These are phyloP conservation scores for Penicillium herquei DNA, from an alignment of 495 filamentous ascomycete species.

Conservation along the genomic window DNA sequence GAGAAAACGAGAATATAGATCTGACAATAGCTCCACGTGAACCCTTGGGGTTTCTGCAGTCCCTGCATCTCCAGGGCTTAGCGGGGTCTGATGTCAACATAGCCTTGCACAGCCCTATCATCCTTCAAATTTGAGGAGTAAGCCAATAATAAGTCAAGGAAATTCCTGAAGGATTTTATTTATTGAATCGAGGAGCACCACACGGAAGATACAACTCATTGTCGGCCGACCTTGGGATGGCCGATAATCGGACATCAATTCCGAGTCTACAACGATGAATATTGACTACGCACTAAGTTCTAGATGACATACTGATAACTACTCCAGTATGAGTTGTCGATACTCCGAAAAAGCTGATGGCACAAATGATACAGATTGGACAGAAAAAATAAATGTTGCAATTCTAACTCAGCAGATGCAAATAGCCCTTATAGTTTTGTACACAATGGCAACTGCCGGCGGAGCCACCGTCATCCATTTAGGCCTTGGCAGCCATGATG, in stretches of 20 bases:
- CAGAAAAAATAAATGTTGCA: conserved; percentile 39
- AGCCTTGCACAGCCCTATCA: background rate
- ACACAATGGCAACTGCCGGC: conserved; percentile 42
- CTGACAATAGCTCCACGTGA: background rate
- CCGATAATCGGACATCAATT: background rate
- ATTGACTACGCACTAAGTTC: no score
- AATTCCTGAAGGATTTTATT: no score
- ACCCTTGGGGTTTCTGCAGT: background rate
- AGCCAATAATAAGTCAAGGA: background rate
- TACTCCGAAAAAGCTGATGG: background rate
- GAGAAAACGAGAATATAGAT: background rate
- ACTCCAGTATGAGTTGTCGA: no score
- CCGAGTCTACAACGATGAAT: background rate
- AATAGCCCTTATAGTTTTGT: conserved; percentile 48
- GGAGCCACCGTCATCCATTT: conserved; percentile 38
- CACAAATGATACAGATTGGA: background rate
- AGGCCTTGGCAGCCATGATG: conserved; percentile 55
- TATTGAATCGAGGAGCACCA: background rate
- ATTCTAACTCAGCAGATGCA: conserved; percentile 44
- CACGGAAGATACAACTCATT: background rate
- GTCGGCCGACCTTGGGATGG: no score
- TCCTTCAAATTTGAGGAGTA: background rate
- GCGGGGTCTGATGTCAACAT: background rate
- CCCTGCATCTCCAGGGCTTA: background rate
- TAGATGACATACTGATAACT: no score